Evolutionary conservation across 1,139 yeast genomes (phyloP), one percentile per base, ranked within the genome.

Genomic region (Scheffersomyces cryptocercus): DNA sequence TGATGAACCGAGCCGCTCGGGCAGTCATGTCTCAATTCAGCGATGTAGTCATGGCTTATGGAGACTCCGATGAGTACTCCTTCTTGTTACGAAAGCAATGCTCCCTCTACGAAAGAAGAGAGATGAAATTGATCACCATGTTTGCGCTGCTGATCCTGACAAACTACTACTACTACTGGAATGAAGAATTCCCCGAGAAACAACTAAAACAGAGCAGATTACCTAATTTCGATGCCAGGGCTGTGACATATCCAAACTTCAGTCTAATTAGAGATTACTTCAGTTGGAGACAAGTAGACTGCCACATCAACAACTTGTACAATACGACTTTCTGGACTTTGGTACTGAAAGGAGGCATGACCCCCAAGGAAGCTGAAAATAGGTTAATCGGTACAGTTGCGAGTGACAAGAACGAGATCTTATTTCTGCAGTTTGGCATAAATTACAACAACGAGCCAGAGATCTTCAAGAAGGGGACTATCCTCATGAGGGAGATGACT

Each of bases 241-340:
- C 95, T 1, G 95, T 93, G 10, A 68, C 82, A 2, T 93, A 93
- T 55, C 99, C 99, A 0, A 80, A 77, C 44, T 54, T 69, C 26
- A 57, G 68, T 8, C 69, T 74, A 2, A 73, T 91, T 2, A 72
- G 88, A 42, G 98, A 93, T 61, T 95, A 95, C 59, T 79, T 95
- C 50, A 70, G 87, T 43, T 95, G 99, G 99, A 75, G 99, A 54
- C 98, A 89, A 61, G 99, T 86, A 1, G 99, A 93, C 61, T 93
- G 99, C 45, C 99, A 93, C 65, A 93, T 93, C 44, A 93, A 93
- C 61, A 93, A 93, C 61, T 67, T 95, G 49, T 95, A 91, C 70
- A 93, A 93, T 59, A 95, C 99, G 0, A 73, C 90, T 0, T 95
- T 93, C 60, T 93, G 99, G 99, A 75, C 82, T 6, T 72, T 95